Base-by-base conservation (phyloP, 805 yeast species). In the Lipomyces yamadae region DNA sequence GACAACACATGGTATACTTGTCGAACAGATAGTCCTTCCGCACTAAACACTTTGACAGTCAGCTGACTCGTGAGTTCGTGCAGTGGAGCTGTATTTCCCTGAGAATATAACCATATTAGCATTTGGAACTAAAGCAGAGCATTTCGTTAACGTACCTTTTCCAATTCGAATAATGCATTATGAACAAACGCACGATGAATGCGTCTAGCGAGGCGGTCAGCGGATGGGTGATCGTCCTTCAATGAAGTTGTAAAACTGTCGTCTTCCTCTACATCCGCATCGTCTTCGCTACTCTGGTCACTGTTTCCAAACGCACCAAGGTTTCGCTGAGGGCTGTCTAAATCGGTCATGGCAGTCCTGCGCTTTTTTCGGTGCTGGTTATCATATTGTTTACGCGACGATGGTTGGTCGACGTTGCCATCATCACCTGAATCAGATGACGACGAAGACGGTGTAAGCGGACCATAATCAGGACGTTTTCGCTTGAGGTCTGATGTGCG, bases 91-190 rank as follows among this genome's bases (percentile, higher is more conserved):
- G 83, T 70, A 74, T 88, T 90, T 39, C 81, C 80, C 78, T 80
- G 63, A 35, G 15, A 62, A 53, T 53, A 52, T 68, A 52, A 61
- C 58, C 48, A 39, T 56, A 78, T 76, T 76, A 77, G 78, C 72
- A 71, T 59, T 37, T 50, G 58, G 48, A 37, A 58, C 60, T 32
- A 33, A 69, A 62, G 32, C 30, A 62, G 55, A 56, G 32, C n/a
- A 37, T 30, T 42, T 54, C 56, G 52, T 61, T 50, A 63, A 64
- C 65, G 76, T 77, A 82, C 82, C 80, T 83, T 84, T 64, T 88
- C 92, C 73, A 90, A 79, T 62, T 88, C 84, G 59, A 87, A 90
- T 70, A 91, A 78, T 37, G 94, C 95, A 62, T 90, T 83, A 70
- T 83, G 83, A 45, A 90, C 86, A 73, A 84, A 84, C 54, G 83